Conservation (phyloP, 345 rosid species). For the Carallia brachiata region DNA sequence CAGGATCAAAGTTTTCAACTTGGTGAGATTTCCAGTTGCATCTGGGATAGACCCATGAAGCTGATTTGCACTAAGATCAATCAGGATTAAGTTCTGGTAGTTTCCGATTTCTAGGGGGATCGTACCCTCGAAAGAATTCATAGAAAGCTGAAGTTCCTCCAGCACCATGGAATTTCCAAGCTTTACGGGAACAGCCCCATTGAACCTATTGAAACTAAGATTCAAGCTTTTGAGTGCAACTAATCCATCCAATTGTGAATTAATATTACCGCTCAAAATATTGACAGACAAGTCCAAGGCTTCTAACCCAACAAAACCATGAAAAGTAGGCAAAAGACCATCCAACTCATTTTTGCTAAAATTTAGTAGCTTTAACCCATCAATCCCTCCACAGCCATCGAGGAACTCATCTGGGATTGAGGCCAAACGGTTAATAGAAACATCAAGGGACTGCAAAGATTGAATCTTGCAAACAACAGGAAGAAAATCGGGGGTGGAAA, state of each 20-base stretch:
- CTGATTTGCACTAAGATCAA: conserved; percentile 54
- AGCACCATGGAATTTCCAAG: conserved; percentile 35
- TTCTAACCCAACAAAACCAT: conserved; percentile 47
- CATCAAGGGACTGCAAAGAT: conserved; percentile 54
- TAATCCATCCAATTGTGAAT: conserved; percentile 44
- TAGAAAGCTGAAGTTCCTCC: conserved; percentile 50
- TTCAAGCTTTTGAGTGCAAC: conserved; percentile 44
- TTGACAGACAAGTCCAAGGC: conserved; percentile 62
- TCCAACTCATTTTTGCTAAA: conserved; percentile 44
- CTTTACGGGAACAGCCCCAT: conserved; percentile 43
- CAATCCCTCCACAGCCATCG: conserved; percentile 39
- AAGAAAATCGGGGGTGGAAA: conserved; percentile 41
- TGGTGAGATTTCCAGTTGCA: conserved; percentile 46
- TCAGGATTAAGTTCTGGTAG: conserved; percentile 32
- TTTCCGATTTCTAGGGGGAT: conserved; percentile 44
- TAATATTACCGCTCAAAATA: conserved; percentile 27
- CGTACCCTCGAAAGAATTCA: conserved; percentile 34
- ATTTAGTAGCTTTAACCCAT: conserved; percentile 47
- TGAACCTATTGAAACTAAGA: conserved; percentile 39
- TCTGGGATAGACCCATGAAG: conserved; percentile 52
- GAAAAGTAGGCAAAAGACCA: conserved; percentile 48
- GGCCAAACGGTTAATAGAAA: conserved; percentile 46
- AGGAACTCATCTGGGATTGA: conserved; percentile 50
- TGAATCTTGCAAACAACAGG: conserved; percentile 47
- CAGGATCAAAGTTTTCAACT: conserved; percentile 44